These are phyloP conservation scores for Helminthosporium solani DNA, from an alignment of 2,329 filamentous ascomycete genomes.

Conservation along the genomic window DNA sequence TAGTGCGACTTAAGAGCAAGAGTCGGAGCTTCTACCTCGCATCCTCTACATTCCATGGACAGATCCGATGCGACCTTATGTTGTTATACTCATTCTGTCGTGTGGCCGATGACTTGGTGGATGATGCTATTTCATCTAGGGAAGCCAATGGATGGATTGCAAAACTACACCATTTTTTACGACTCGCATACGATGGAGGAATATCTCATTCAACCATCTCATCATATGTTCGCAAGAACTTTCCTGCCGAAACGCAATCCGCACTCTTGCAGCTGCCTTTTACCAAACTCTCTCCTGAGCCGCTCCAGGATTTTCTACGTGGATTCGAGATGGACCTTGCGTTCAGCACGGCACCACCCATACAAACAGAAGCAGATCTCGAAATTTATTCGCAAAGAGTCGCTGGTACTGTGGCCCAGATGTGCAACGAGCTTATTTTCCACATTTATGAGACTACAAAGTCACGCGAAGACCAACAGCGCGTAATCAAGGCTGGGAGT, in stretches of 20 bases:
- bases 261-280: constrained; percentile 62
- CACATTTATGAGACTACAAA: constrained; percentile 51
- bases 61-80: constrained; percentile 67
- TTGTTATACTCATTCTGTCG: constrained; percentile 73
- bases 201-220: constrained; percentile 9
- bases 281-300: constrained; percentile 56
- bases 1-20: constrained; percentile 60
- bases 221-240: constrained; percentile 50
- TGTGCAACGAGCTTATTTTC: constrained; percentile 68
- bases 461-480: constrained; percentile 34
- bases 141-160: constrained; percentile 61
- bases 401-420: constrained; percentile 69
- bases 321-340: constrained; percentile 69
- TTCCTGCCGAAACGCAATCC: constrained; percentile 54
- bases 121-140: constrained; percentile 56
- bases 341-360: constrained; percentile 55
- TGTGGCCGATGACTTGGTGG: constrained; percentile 71
- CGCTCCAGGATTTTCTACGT: constrained; percentile 63
- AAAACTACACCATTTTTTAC: constrained; percentile 59
- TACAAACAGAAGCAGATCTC: constrained; percentile 59
- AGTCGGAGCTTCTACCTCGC: constrained; percentile 75
- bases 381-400: constrained; percentile 66
- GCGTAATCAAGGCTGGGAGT: constrained; percentile 58
- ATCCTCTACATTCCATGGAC: constrained; percentile 67
- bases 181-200: constrained; percentile 50